phyloP scores from a whole-genome alignment of 129 eudicot species.

The Pittosporum tobira region DNA sequence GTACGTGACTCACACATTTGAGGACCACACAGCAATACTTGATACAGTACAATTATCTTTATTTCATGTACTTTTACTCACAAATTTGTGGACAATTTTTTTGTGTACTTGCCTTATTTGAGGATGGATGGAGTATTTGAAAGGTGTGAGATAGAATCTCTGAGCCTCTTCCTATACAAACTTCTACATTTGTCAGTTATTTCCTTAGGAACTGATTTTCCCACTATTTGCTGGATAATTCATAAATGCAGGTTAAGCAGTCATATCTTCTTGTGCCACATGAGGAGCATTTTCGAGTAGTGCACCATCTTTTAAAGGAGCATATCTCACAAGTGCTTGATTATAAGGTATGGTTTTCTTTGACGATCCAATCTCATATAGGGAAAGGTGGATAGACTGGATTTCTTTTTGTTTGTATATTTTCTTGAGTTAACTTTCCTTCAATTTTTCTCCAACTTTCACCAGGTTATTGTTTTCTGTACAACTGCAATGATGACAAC shows the following conservation, averaged over 20 bases:
- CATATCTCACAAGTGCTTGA: constrained; percentile 54
- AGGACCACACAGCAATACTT: no score
- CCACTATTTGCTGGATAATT: constrained; percentile 3
- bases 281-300: constrained; percentile 65
- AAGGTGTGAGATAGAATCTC: no score
- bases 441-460: constrained; percentile 3
- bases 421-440: background rate
- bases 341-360: constrained; percentile 53
- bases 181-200: background rate
- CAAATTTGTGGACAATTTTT: no score
- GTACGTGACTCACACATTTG: no score
- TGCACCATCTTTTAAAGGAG: constrained; percentile 53
- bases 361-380: no score
- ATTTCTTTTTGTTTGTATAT: constrained; percentile 1
- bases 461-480: constrained; percentile 77
- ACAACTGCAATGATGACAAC: constrained; percentile 86
- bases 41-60: no score
- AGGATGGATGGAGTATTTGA: no score
- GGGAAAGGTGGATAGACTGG: no score
- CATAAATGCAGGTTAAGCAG: constrained; percentile 63
- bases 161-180: background rate
- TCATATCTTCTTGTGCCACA: constrained; percentile 66
- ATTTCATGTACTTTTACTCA: no score
- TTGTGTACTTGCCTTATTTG: no score
- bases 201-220: constrained; percentile 11